Evolutionary conservation across 2,329 filamentous ascomycete genomes (phyloP).

Genomic region (Aspergillus vadensis): DNA sequence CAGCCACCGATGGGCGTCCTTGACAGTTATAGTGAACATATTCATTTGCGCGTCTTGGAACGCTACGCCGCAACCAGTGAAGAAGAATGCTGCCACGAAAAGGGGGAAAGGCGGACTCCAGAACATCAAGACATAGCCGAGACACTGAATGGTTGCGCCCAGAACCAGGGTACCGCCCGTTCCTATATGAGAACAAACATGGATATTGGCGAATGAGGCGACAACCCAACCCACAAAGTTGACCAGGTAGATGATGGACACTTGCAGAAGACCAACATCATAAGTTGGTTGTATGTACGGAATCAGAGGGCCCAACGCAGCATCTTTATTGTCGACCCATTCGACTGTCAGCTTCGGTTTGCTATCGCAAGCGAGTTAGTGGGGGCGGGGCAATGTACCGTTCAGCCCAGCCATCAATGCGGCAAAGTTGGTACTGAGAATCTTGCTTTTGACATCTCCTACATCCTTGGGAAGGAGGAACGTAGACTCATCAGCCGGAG

Average conservation of each 20-base stretch:
- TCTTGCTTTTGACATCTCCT: slow-evolving; percentile 21
- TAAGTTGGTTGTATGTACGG: slow-evolving; percentile 29
- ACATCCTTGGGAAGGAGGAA: slow-evolving; percentile 20
- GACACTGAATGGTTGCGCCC: slow-evolving; percentile 21
- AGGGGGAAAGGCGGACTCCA: slow-evolving; percentile 26
- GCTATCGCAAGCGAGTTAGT: neutral
- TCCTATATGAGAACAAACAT: slow-evolving; percentile 26
- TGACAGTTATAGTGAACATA: slow-evolving; percentile 25
- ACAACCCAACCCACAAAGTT: slow-evolving; percentile 26
- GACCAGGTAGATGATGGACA: slow-evolving; percentile 28
- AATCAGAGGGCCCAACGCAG: slow-evolving; percentile 26
- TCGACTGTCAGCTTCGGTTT: neutral
- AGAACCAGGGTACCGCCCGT: slow-evolving; percentile 27
- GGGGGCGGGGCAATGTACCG: slow-evolving; percentile 14
- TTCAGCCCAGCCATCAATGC: slow-evolving; percentile 24
- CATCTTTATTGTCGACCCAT: slow-evolving; percentile 13
- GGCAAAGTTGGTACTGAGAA: slow-evolving; percentile 26
- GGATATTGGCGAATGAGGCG: slow-evolving; percentile 29
- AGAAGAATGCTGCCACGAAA: slow-evolving; percentile 26
- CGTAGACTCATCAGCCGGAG: slow-evolving; percentile 1
- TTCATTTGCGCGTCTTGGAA: slow-evolving; percentile 28
- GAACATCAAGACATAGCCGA: slow-evolving; percentile 28
- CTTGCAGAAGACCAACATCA: slow-evolving; percentile 22
- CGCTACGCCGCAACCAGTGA: slow-evolving; percentile 26
- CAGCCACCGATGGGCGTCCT: slow-evolving; percentile 27